phyloP scores from a whole-genome alignment of 768 basidiomycete species.

The Russula vinacea region DNA sequence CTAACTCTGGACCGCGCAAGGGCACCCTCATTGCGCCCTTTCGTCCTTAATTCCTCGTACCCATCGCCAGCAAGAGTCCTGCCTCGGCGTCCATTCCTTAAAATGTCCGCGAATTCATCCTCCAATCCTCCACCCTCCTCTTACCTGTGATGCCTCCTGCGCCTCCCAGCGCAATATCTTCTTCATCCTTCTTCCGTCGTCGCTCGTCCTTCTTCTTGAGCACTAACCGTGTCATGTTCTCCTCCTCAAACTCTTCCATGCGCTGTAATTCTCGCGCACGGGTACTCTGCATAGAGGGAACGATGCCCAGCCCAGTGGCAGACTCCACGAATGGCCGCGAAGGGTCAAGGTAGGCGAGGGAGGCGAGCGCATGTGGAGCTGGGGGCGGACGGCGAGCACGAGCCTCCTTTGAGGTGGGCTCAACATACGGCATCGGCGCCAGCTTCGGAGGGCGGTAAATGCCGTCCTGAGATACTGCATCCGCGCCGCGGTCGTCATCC shows the following conservation, averaged over 20 bases:
- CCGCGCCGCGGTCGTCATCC: slow-evolving; percentile 37
- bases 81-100: slow-evolving; percentile 53
- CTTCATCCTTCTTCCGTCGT: slow-evolving; percentile 75
- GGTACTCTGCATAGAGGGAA: slow-evolving; percentile 55
- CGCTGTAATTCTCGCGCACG: slow-evolving; percentile 78
- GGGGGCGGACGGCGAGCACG: slow-evolving; percentile 50
- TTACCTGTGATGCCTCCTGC: slow-evolving; percentile 46
- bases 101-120: slow-evolving; percentile 81
- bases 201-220: slow-evolving; percentile 85
- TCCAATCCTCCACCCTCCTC: slow-evolving; percentile 68
- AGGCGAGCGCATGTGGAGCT: slow-evolving; percentile 60
- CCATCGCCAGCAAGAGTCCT: slow-evolving; percentile 56
- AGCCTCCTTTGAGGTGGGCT: slow-evolving; percentile 50
- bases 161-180: slow-evolving; percentile 82
- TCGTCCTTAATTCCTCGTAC: slow-evolving; percentile 74
- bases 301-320: slow-evolving; percentile 65
- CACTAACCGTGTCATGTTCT: slow-evolving; percentile 86
- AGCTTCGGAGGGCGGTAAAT: slow-evolving; percentile 85
- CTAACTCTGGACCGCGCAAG: slow-evolving; percentile 56
- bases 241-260: slow-evolving; percentile 89
- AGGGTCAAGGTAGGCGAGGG: slow-evolving; percentile 50
- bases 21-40: slow-evolving; percentile 59
- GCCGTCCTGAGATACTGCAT: slow-evolving; percentile 39
- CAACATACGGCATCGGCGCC: slow-evolving; percentile 83
- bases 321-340: slow-evolving; percentile 68